phyloP scores from a whole-genome alignment of 345 rosid species.

The Gossypium stocksii region DNA sequence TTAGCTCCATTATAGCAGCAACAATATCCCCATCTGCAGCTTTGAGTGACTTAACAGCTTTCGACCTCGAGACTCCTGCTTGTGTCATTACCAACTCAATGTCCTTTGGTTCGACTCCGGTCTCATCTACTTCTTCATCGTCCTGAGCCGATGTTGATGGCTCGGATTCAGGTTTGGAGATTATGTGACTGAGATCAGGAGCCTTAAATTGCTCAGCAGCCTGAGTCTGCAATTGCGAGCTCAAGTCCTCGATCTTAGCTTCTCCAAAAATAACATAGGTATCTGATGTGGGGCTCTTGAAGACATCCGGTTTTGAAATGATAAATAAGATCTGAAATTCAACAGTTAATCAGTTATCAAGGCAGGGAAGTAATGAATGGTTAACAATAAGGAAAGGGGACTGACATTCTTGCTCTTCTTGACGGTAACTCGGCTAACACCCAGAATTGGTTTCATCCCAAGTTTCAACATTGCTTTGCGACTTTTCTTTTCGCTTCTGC shows the following conservation, averaged over 20 bases:
- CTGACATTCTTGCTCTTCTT: conserved; percentile 81
- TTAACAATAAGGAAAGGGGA: not conserved
- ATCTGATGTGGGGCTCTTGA: conserved; percentile 82
- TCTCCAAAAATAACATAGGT: conserved; percentile 78
- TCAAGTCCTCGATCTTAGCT: conserved; percentile 84
- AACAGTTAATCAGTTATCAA: conserved; percentile 5
- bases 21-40: conserved; percentile 71
- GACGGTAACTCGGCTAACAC: conserved; percentile 74
- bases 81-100: conserved; percentile 87
- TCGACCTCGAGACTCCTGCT: conserved; percentile 70
- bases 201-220: conserved; percentile 83
- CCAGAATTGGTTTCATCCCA: conserved; percentile 73
- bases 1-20: conserved; percentile 85
- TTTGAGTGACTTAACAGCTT: conserved; percentile 75
- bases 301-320: conserved; percentile 81
- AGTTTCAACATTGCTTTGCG: conserved; percentile 87
- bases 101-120: conserved; percentile 80
- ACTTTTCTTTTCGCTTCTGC: conserved; percentile 85
- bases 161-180: conserved; percentile 46
- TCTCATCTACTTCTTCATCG: conserved; percentile 78
- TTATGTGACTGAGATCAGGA: conserved; percentile 47
- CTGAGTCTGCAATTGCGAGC: conserved; percentile 76
- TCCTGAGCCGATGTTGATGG: conserved; percentile 56
- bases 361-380: not conserved
- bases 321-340: conserved; percentile 60